Base-by-base conservation (phyloP, 2,329 filamentous ascomycete genomes). In the Fusarium falciforme region DNA sequence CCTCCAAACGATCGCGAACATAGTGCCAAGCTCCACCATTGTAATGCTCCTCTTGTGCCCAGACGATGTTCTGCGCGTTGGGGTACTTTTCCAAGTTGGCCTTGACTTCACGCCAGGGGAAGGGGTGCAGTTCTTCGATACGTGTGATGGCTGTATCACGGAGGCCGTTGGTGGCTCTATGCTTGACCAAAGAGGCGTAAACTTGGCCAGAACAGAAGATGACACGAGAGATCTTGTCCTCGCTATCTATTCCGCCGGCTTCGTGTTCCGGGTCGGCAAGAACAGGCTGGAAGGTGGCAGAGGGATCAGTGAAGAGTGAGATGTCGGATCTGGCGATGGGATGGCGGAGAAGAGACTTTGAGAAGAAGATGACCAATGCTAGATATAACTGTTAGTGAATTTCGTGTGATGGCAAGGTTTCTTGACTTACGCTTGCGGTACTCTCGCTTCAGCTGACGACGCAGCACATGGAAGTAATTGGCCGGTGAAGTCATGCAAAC, bases 331-430 rank as follows among this genome's bases (percentile, higher is more conserved):
- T 94, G 55, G 95, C 93, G 62, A 98, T 84, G 36, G 96, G 96
- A 85, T 99, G 96, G 80, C 96, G 94, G 74, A 99, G 92, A 52
- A 99, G 90, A 68, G 94, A 93, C 87, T 99, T 99, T 78, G 94
- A 97, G 89, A 98, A 98, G 92, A 99, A 98, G 76, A 98, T 92
- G 80, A 98, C 89, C 64, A 99, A 90, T 77, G 96, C 94, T 96
- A 79, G 22, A 4, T 76, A 22, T 67, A 68, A 64, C 73, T n/a
- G 40, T 63, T n/a, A 64, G 49, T 6, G 25, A 27, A 27, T 27
- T 27, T 27, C 25, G 25, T 27, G 25, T 27, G 25, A 27, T 27
- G 25, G 25, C 25, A 6, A 27, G 25, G 25, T 27, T 27, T 27
- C 25, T 27, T 27, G 25, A 27, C 27, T 27, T 27, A 27, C 94